Base-by-base conservation (phyloP, 2,329 filamentous ascomycete genomes). In the Arthrinium phaeospermum region DNA sequence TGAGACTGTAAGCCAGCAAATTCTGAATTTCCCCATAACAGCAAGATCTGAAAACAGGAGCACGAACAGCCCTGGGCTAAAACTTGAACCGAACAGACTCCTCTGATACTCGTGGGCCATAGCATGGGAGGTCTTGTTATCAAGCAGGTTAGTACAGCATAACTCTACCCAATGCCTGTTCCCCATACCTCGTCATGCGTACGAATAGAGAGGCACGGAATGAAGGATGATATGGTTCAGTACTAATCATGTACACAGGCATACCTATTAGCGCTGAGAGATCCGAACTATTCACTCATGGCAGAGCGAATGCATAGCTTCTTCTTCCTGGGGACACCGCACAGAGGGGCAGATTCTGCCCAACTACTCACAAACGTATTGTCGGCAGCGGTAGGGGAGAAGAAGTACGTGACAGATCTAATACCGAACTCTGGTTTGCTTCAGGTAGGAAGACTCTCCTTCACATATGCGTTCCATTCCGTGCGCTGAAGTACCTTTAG, bases 281-380 rank as follows among this genome's bases (percentile, higher is more conserved):
- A 71, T 27, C 51, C 71, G 3, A 67, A 69, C 13, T 79, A 71
- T 68, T 69, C 19, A 49, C 64, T 14, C 13, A 22, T 68, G 8
- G 14, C 67, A 10, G 19, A 61, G 22, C 75, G 79, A 24, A 76
- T 80, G 5, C 75, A 74, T 44, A 75, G 74, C 41, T 79, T 83
- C 4, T 79, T 79, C 74, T 83, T 83, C 72, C 75, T 83, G 12
- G 80, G 80, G 1, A 83, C 81, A 4, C 81, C 82, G 0, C 82
- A 83, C 68, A 71, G 79, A 19, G 82, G 81, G 0, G 80, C 81
- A 0, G 75, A 81, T 49, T 78, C 76, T 49, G 79, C 79, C 1
- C 71, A 73, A 24, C 27, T 30, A 30, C 27, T 30, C 27, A 30
- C 27, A 30, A 30, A 30, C 27, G 27, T 30, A 30, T 30, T 30